phyloP scores from a whole-genome alignment of 139 green algal genomes.

The Chlorella vulgaris region DNA sequence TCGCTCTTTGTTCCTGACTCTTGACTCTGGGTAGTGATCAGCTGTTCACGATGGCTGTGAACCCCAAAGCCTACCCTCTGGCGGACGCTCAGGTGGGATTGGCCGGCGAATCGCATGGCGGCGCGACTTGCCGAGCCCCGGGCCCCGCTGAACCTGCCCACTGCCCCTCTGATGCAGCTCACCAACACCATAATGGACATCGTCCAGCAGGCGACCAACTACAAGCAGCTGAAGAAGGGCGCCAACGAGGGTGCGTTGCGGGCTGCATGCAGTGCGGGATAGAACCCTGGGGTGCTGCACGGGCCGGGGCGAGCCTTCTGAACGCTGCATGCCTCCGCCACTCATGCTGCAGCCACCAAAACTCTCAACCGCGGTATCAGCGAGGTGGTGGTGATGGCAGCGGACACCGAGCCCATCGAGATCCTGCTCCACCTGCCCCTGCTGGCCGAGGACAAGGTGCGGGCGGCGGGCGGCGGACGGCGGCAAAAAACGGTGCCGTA shows the following conservation, averaged over 20 bases:
- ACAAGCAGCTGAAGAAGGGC: conserved; percentile 99
- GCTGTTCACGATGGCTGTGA: conserved; percentile 82
- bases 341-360: conserved; percentile 80
- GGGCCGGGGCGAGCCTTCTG: too few species aligned
- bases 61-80: conserved; percentile 99
- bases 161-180: conserved; percentile 64
- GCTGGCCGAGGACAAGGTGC: conserved; percentile 97
- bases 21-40: conserved; percentile 76
- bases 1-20: neutral
- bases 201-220: conserved; percentile 98
- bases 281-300: neutral
- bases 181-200: conserved; percentile 99
- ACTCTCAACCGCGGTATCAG: conserved; percentile 95
- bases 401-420: conserved; percentile 98
- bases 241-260: conserved; percentile 91
- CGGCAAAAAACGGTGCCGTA: too few species aligned
- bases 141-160: conserved; percentile 1
- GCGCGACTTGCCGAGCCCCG: too few species aligned
- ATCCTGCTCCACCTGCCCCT: conserved; percentile 99
- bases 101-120: too few species aligned
- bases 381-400: conserved; percentile 98
- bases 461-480: neutral
- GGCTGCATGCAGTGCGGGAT: neutral
- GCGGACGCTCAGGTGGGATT: conserved; percentile 74
- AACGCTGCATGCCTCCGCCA: neutral